A percentile compares a stretch with the other conserved stretches of the same genome.
phyloP scores from a whole-genome alignment of 371 early-diverging fungal genomes.

The Rhizomucor miehei region DNA sequence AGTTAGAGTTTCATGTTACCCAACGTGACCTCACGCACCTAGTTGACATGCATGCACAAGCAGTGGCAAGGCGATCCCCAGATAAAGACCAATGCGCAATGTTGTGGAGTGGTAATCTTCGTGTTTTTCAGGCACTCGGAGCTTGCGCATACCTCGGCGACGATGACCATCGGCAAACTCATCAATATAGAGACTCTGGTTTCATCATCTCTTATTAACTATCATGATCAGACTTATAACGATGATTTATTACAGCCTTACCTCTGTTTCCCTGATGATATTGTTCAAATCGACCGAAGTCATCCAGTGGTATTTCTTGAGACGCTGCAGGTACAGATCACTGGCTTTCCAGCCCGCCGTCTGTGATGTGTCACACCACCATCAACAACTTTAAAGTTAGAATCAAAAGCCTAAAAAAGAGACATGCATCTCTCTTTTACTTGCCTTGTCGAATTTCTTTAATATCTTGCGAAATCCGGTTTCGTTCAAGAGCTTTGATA shows the following conservation, averaged over 20 bases:
- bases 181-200: constrained; percentile 57
- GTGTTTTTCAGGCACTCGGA: constrained; percentile 56
- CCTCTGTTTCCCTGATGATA: constrained; percentile 62
- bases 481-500: constrained; percentile 59
- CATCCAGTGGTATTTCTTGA: constrained; percentile 61
- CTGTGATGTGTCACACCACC: constrained; percentile 20
- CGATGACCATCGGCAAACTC: constrained; percentile 69
- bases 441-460: constrained; percentile 75
- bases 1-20: neutral
- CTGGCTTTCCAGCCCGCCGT: constrained; percentile 52
- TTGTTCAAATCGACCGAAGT: constrained; percentile 51
- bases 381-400: neutral
- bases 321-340: constrained; percentile 47
- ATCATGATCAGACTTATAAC: neutral
- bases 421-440: constrained; percentile 16
- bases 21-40: constrained; percentile 5
- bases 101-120: constrained; percentile 34
- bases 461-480: constrained; percentile 76
- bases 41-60: constrained; percentile 30
- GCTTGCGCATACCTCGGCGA: constrained; percentile 64
- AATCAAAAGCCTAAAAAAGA: neutral
- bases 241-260: constrained; percentile 6
- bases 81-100: constrained; percentile 52
- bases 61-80: constrained; percentile 61
- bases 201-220: too few species aligned